A percentile compares a stretch with the other conserved stretches of the same genome.
phyloP scores from a whole-genome alignment of 140 eudicot genomes.

The Eryngium alpinum region DNA sequence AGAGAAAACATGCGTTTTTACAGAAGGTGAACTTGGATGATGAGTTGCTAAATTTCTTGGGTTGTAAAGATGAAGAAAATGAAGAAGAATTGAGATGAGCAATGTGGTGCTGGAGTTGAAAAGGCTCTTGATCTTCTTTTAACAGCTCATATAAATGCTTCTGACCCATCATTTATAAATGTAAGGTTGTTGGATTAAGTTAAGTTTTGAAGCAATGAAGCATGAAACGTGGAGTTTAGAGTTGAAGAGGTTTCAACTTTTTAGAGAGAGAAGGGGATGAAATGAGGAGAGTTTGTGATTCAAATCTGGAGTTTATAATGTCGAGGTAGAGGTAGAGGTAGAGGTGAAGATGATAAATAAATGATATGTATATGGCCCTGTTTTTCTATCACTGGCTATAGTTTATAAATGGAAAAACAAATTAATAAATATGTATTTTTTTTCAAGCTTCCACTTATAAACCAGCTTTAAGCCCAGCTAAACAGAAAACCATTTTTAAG shows the following conservation, averaged over 20 bases:
- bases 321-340: slow-evolving; percentile 49
- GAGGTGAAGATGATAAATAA: neutral
- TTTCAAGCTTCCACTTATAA: no score
- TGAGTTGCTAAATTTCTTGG: slow-evolving; percentile 29
- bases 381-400: no score
- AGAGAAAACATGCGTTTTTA: slow-evolving; percentile 57
- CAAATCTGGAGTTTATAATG: slow-evolving; percentile 41
- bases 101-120: slow-evolving; percentile 51
- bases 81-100: slow-evolving; percentile 28
- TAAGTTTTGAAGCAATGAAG: slow-evolving; percentile 5
- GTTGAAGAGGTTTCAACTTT: slow-evolving; percentile 45
- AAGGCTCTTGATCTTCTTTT: slow-evolving; percentile 86
- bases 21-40: slow-evolving; percentile 33
- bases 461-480: no score
- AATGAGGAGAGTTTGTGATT: slow-evolving; percentile 45
- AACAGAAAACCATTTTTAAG: no score
- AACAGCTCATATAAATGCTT: slow-evolving; percentile 71
- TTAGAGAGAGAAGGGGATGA: slow-evolving; percentile 24
- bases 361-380: no score
- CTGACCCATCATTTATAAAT: slow-evolving; percentile 33
- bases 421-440: no score
- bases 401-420: no score
- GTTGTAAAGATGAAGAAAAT: slow-evolving; percentile 21
- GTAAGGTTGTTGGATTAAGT: slow-evolving; percentile 7
- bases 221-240: neutral